Evolutionary conservation across 2,329 filamentous ascomycete genomes (phyloP).

Genomic region (Xylariaceae sp.): DNA sequence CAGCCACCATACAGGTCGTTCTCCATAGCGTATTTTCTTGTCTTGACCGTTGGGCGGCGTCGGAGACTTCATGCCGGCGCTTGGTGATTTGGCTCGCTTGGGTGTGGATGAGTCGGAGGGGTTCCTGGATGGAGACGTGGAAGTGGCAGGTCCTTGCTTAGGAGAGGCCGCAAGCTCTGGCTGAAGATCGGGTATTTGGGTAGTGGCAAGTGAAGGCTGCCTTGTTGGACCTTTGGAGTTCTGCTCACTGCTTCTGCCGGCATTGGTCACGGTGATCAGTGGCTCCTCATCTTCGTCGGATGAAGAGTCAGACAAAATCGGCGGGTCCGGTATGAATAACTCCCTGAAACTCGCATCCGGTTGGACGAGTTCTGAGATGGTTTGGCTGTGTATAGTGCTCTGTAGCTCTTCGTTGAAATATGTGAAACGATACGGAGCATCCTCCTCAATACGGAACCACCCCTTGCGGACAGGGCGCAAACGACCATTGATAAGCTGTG

Average conservation of each 20-base stretch:
- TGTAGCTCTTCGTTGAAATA: conserved; percentile 98
- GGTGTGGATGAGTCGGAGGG: conserved; percentile 24
- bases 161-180: conserved; percentile 11
- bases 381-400: conserved; percentile 93
- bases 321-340: conserved; percentile 86
- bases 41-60: conserved; percentile 15
- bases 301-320: conserved; percentile 69
- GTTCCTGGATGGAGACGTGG: conserved; percentile 19
- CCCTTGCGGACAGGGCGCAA: conserved; percentile 74
- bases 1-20: conserved; percentile 94
- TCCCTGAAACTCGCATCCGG: conserved; percentile 80
- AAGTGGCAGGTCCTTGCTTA: conserved; percentile 11
- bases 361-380: conserved; percentile 88
- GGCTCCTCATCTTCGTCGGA: conserved; percentile 58
- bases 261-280: conserved; percentile 26
- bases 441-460: conserved; percentile 87
- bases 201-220: conserved; percentile 42
- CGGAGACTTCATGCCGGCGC: conserved; percentile 10
- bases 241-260: conserved; percentile 36
- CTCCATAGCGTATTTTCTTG: conserved; percentile 57
- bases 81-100: conserved; percentile 21
- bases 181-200: conserved; percentile 18
- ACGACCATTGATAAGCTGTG: conserved; percentile 85
- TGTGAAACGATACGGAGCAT: conserved; percentile 90
- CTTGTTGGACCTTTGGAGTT: conserved; percentile 43